Conservation (phyloP, 768 basidiomycete genomes). For the Lactifluus volemus region DNA sequence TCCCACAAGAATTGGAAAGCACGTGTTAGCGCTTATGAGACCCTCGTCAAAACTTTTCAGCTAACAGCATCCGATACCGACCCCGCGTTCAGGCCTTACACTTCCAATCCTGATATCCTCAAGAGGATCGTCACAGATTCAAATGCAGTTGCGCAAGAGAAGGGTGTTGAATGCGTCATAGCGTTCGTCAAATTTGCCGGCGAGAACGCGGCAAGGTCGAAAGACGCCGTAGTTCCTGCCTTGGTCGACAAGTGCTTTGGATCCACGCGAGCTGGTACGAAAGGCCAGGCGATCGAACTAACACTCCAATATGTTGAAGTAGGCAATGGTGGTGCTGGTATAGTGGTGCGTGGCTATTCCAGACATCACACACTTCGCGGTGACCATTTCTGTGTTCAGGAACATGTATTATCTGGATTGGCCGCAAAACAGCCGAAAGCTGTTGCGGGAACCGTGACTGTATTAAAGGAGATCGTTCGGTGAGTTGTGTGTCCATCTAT, state of each 20-base stretch:
- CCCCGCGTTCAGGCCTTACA: constrained; percentile 87
- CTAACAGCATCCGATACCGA: constrained; percentile 88
- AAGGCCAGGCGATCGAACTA: constrained; percentile 77
- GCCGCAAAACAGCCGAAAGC: constrained; percentile 91
- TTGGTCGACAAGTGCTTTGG: constrained; percentile 96
- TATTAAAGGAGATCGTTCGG: constrained; percentile 80
- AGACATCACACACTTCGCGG: constrained; percentile 1
- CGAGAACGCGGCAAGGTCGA: constrained; percentile 74
- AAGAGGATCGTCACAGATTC: constrained; percentile 86
- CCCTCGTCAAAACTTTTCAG: constrained; percentile 79
- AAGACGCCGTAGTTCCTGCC: constrained; percentile 76
- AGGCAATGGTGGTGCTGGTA: constrained; percentile 79
- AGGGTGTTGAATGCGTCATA: constrained; percentile 84
- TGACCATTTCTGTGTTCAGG: constrained; percentile 16
- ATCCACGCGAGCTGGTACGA: constrained; percentile 84
- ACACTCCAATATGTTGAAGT: constrained; percentile 87
- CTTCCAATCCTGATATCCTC: constrained; percentile 65
- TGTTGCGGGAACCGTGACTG: constrained; percentile 70
- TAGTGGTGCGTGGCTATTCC: constrained; percentile 62
- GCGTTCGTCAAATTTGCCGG: constrained; percentile 87
- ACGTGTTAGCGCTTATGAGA: constrained; percentile 85
- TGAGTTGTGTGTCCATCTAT: constrained; percentile 30
- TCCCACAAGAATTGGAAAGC: constrained; percentile 99
- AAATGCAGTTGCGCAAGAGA: constrained; percentile 97
- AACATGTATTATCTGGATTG: constrained; percentile 75